Evolutionary conservation across 345 rosid genomes (phyloP), one percentile per base, ranked within the genome.

Genomic region (Salix exigua): DNA sequence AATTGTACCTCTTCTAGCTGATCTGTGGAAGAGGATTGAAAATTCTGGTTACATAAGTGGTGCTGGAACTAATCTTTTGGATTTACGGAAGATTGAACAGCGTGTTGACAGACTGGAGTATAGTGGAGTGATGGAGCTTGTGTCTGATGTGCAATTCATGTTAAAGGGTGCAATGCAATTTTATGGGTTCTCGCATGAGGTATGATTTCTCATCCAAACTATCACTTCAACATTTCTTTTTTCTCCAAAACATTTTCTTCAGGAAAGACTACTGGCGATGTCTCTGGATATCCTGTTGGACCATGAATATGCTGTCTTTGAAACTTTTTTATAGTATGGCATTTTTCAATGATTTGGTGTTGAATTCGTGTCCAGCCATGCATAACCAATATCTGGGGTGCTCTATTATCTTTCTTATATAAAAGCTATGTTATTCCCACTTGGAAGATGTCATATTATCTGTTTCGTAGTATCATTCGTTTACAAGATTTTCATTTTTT

Each of bases 131-230:
- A 89, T 88, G 94, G 97, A 90, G 81, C 93, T 96, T 71, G 97
- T 95, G 82, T 75, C 86, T 58, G 99, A 96, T 73, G 96, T 94
- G 78, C 99, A 96, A 83, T 76, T 80, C 18, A 92, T 94, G 97
- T 84, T 96, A 70, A 91, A 86, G 82, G 88, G 96, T 75, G 95
- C 97, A 44, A 92, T 96, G 97, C 91, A 90, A 60, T 87, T 85
- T 78, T 96, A 88, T 86, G 88, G 85, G 72, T 91, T 89, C 86
- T 92, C 97, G 44, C 97, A 87, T 82, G 99, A 96, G 99, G 99
- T 96, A 88, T 77, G 86, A 28, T 61, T 33, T 58, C 69, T 48
- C 55, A 37, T 66, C 51, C 50, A 71, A 23, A 38, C 50, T n/a
- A 0, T 16, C 14, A 3, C 55, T 31, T 75, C 40, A 9, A 26